A percentile compares a stretch with the other conserved stretches of the same genome.
These are phyloP conservation scores for Noccaea caerulescens DNA, from an alignment of 345 rosid species.

Conservation along the genomic window DNA sequence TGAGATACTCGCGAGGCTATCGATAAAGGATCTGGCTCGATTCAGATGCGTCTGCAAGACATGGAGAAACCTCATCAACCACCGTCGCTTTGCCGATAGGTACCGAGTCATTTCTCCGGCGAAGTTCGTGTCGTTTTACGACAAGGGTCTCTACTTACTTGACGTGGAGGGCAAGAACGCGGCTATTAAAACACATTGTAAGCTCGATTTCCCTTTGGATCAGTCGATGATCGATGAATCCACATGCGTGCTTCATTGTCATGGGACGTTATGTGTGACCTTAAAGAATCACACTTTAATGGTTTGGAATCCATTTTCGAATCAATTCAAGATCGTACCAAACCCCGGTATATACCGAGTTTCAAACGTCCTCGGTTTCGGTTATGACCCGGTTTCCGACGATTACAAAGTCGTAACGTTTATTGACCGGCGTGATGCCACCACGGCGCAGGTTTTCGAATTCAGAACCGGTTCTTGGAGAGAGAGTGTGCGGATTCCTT, in stretches of 20 bases:
- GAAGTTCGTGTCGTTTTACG: constrained; percentile 21
- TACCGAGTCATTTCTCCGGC: constrained; percentile 20
- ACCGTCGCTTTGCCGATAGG: constrained; percentile 14
- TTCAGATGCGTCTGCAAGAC: constrained; percentile 39
- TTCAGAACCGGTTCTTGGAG: constrained; percentile 36
- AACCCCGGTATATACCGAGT: constrained; percentile 33
- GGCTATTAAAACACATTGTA: not conserved
- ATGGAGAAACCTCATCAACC: constrained; percentile 38
- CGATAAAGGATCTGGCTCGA: constrained; percentile 33
- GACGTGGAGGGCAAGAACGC: constrained; percentile 32
- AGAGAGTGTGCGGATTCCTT: constrained; percentile 20
- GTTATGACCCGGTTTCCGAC: constrained; percentile 30
- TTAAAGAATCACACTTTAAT: constrained; percentile 34
- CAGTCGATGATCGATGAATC: constrained; percentile 36
- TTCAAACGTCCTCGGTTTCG: constrained; percentile 37
- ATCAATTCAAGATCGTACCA: constrained; percentile 36
- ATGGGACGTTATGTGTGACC: constrained; percentile 42
- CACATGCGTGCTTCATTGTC: constrained; percentile 35
- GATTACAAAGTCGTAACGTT: constrained; percentile 42
- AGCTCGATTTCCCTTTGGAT: constrained; percentile 33
- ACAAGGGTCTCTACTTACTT: constrained; percentile 36
- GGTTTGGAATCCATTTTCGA: constrained; percentile 39
- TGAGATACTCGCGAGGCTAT: constrained; percentile 40
- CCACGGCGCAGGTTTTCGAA: constrained; percentile 26
- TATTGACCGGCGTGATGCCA: constrained; percentile 20